These are phyloP conservation scores for Ilyonectria robusta DNA, from an alignment of 2,329 filamentous ascomycete species.

Conservation along the genomic window DNA sequence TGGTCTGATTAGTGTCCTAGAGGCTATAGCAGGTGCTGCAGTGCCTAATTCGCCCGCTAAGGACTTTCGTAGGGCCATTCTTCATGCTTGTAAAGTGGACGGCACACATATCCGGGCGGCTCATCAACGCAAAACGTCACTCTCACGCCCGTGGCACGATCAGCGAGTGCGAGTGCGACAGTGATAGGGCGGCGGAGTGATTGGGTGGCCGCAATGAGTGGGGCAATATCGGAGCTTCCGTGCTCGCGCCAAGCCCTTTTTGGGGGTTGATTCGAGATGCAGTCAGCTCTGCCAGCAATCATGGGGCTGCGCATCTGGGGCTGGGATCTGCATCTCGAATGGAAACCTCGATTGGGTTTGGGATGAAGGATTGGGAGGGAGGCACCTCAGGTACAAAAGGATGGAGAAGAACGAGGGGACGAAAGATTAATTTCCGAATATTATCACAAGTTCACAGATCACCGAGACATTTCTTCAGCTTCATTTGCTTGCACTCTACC, in stretches of 20 bases:
- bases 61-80: not conserved
- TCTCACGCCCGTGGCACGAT: constrained; percentile 21
- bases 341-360: constrained; percentile 29
- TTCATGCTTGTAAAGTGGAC: not conserved
- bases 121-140: constrained; percentile 15
- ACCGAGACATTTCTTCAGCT: constrained; percentile 2
- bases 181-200: not conserved
- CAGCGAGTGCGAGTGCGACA: not conserved
- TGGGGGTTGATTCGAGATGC: constrained; percentile 37
- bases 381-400: constrained; percentile 15
- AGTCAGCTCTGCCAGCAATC: constrained; percentile 29
- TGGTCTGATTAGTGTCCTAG: not conserved
- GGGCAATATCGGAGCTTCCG: constrained; percentile 3
- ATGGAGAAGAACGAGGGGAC: not conserved
- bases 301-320: constrained; percentile 36
- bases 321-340: constrained; percentile 34
- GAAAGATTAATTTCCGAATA: not conserved
- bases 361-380: not conserved
- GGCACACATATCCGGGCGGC: constrained; percentile 28
- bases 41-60: too few relatives aligned
- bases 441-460: not conserved
- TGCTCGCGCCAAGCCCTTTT: constrained; percentile 31
- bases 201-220: constrained; percentile 15
- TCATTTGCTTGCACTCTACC: not conserved
- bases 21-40: too few relatives aligned